phyloP scores from a whole-genome alignment of 169 alveolate genomes.

The Cryptosporidium baileyi region DNA sequence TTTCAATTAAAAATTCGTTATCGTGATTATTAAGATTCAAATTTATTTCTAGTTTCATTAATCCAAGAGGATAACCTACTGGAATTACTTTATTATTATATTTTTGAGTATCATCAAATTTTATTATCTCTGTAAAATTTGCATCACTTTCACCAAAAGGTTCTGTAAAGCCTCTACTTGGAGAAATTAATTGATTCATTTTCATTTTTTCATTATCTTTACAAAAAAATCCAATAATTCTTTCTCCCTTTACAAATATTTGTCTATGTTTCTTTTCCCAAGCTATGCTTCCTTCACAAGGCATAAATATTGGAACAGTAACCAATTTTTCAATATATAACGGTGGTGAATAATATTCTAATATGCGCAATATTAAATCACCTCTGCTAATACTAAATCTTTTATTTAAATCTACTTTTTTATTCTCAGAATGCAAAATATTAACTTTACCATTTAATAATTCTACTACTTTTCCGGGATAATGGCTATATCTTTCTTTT shows the following conservation, averaged over 20 bases:
- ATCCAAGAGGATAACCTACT: not conserved
- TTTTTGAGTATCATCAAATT: not conserved
- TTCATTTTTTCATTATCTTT: not conserved
- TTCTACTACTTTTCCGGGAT: constrained; percentile 31
- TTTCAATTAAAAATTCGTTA: not conserved
- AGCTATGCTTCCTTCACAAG: constrained; percentile 30
- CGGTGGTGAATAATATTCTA: constrained; percentile 40
- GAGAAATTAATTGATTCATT: constrained; percentile 12
- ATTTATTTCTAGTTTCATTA: constrained; percentile 8
- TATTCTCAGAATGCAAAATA: not conserved
- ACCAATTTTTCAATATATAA: constrained; percentile 6
- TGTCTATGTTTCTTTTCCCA: constrained; percentile 48
- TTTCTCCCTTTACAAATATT: constrained; percentile 38
- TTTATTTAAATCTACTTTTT: not conserved
- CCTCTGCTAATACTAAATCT: constrained; percentile 12
- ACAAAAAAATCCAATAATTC: constrained; percentile 21
- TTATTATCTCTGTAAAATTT: not conserved
- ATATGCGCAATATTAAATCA: constrained; percentile 1
- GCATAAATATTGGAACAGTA: constrained; percentile 52
- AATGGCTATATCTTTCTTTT: constrained; percentile 32
- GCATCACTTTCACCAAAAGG: not conserved
- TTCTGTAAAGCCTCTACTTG: constrained; percentile 51
- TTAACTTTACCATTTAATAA: constrained; percentile 43
- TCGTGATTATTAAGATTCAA: not conserved
- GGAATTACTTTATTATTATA: not conserved